Conservation (phyloP, 257 asterid genomes). For the Salvia hispanica region DNA sequence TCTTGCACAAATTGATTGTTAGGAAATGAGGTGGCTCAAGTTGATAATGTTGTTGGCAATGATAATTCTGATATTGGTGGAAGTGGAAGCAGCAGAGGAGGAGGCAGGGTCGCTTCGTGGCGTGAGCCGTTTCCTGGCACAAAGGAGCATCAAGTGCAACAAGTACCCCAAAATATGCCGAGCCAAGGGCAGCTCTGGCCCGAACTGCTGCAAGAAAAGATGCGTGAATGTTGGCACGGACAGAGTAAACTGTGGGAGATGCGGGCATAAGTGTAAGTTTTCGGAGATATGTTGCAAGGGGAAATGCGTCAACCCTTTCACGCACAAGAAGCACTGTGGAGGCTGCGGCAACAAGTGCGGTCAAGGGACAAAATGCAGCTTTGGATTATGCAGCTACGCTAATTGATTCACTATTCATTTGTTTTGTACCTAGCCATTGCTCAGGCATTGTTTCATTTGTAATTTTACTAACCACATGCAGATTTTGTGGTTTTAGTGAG, state of each 20-base stretch:
- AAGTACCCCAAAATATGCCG: constrained; percentile 53
- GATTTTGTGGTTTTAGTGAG: no score
- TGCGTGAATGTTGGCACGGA: constrained; percentile 54
- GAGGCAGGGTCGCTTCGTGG: constrained; percentile 36
- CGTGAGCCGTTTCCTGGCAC: constrained; percentile 44
- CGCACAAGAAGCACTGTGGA: constrained; percentile 58
- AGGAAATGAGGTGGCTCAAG: constrained; percentile 34
- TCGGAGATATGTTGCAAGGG: constrained; percentile 70
- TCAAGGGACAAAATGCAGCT: constrained; percentile 47
- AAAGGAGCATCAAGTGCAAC: constrained; percentile 47
- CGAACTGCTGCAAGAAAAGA: constrained; percentile 62
- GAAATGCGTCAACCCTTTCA: constrained; percentile 51
- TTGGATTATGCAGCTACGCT: constrained; percentile 74
- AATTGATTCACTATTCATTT: constrained; percentile 9
- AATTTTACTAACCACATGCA: no score
- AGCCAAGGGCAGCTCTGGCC: constrained; percentile 55
- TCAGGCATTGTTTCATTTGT: no score
- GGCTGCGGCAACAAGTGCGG: constrained; percentile 57
- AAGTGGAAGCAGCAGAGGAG: constrained; percentile 3
- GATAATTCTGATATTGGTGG: constrained; percentile 27
- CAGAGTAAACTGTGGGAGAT: constrained; percentile 57
- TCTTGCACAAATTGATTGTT: not conserved
- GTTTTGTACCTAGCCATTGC: no score
- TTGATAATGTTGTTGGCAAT: constrained; percentile 37
- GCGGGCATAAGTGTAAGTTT: constrained; percentile 59